A percentile compares a stretch with the other conserved stretches of the same genome.
These are phyloP conservation scores for Metschnikowia corniflorae DNA, from an alignment of 805 yeast genomes.

Conservation along the genomic window DNA sequence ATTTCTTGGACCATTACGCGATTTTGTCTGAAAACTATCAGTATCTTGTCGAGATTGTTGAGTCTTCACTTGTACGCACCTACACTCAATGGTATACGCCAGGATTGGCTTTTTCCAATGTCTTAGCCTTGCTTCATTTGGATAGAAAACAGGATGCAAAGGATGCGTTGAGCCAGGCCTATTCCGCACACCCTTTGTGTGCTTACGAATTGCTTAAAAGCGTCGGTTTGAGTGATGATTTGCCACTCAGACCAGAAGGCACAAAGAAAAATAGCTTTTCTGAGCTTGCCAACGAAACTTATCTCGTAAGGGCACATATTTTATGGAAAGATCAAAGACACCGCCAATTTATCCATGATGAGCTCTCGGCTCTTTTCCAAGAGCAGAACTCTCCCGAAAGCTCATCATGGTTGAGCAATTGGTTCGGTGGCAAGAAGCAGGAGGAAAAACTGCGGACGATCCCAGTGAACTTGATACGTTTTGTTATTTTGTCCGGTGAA, in stretches of 20 bases:
- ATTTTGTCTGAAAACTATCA: conserved; percentile 60
- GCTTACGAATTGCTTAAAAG: conserved; percentile 48
- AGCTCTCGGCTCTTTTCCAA: conserved; percentile 28
- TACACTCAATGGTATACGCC: conserved; percentile 71
- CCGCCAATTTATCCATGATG: conserved; percentile 46
- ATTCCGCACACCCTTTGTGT: conserved; percentile 53
- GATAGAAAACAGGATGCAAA: conserved; percentile 45
- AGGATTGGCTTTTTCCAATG: conserved; percentile 63
- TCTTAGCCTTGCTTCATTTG: conserved; percentile 54
- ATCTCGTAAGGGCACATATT: conserved; percentile 50
- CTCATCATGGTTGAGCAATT: conserved; percentile 12
- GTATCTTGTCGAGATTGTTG: conserved; percentile 55
- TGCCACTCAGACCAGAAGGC: conserved; percentile 3
- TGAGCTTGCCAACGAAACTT: conserved; percentile 51
- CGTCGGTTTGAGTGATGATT: conserved; percentile 34
- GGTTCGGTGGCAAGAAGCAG: conserved; percentile 7
- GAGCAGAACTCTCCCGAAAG: not conserved
- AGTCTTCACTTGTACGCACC: conserved; percentile 53
- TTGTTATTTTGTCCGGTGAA: conserved; percentile 69
- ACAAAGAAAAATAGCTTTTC: conserved; percentile 24
- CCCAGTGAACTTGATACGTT: conserved; percentile 62
- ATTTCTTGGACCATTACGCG: conserved; percentile 78
- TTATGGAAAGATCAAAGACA: conserved; percentile 52
- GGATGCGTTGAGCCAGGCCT: conserved; percentile 47
- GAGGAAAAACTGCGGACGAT: conserved; percentile 28